These are phyloP conservation scores for Botrytis aclada DNA, from an alignment of 2,329 filamentous ascomycete genomes.

Conservation along the genomic window DNA sequence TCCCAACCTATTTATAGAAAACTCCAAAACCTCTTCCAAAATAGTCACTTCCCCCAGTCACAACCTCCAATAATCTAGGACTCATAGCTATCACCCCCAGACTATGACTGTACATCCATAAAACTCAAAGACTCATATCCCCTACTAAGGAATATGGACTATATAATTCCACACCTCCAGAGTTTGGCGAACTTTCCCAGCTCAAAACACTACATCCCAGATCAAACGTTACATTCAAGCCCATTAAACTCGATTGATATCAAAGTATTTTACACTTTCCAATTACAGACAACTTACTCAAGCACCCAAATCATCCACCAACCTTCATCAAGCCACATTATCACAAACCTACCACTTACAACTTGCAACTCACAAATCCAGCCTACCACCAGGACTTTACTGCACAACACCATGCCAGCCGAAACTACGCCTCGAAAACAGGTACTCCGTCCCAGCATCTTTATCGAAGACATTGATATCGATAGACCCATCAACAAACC, in stretches of 20 bases:
- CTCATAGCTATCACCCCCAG: background rate
- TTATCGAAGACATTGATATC: background rate
- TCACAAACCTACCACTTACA: background rate
- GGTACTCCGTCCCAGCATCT: background rate
- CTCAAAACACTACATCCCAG: background rate
- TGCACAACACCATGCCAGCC: background rate
- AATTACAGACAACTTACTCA: background rate
- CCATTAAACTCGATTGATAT: background rate
- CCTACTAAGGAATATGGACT: background rate
- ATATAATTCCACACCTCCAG: background rate
- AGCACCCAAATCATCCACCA: background rate
- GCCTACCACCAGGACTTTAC: no score
- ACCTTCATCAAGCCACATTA: no score
- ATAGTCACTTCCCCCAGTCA: background rate
- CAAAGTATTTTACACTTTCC: background rate
- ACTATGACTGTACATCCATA: background rate
- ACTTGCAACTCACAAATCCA: background rate
- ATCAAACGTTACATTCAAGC: background rate
- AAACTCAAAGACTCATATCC: background rate
- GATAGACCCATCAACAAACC: no score
- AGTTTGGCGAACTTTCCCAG: background rate
- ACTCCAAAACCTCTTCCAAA: no score
- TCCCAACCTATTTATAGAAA: no score
- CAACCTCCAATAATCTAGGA: accelerated
- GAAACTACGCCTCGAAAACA: background rate